These are phyloP conservation scores for Colletotrichum echinochloae DNA, from an alignment of 2,329 filamentous ascomycete genomes.

Conservation along the genomic window DNA sequence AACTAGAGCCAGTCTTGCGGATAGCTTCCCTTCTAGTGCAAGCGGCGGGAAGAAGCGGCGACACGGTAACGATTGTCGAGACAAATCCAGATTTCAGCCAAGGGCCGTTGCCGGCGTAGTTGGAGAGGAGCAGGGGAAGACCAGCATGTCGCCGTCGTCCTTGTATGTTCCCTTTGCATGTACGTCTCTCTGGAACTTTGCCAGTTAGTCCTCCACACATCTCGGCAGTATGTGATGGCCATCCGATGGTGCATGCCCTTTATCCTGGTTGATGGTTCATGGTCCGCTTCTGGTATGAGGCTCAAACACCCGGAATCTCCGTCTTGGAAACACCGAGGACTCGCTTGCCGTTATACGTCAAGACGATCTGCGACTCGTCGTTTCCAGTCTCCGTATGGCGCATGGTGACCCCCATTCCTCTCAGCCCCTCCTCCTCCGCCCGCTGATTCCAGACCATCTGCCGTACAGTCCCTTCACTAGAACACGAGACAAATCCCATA, in stretches of 20 bases:
- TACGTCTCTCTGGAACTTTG: not conserved
- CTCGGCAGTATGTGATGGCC: not conserved
- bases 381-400: slow-evolving; percentile 52
- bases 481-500: slow-evolving; percentile 77
- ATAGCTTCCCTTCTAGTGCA: too few relatives aligned
- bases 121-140: too few relatives aligned
- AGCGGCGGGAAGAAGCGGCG: too few relatives aligned
- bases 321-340: not conserved
- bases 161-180: not conserved
- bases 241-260: slow-evolving; percentile 8
- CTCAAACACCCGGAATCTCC: slow-evolving; percentile 43
- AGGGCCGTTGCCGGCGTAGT: too few relatives aligned
- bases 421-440: slow-evolving; percentile 72
- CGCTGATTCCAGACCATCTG: slow-evolving; percentile 80
- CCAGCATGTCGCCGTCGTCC: not conserved
- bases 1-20: too few relatives aligned
- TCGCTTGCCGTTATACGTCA: slow-evolving; percentile 63
- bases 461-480: slow-evolving; percentile 65
- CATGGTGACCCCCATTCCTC: slow-evolving; percentile 66
- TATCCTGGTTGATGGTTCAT: not conserved
- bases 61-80: too few relatives aligned
- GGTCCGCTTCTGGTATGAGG: not conserved
- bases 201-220: not conserved
- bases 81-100: too few relatives aligned
- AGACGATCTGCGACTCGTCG: slow-evolving; percentile 56